Evolutionary conservation across 352 stramenopile species (phyloP).

Genomic region (Pythium brachiatum): DNA sequence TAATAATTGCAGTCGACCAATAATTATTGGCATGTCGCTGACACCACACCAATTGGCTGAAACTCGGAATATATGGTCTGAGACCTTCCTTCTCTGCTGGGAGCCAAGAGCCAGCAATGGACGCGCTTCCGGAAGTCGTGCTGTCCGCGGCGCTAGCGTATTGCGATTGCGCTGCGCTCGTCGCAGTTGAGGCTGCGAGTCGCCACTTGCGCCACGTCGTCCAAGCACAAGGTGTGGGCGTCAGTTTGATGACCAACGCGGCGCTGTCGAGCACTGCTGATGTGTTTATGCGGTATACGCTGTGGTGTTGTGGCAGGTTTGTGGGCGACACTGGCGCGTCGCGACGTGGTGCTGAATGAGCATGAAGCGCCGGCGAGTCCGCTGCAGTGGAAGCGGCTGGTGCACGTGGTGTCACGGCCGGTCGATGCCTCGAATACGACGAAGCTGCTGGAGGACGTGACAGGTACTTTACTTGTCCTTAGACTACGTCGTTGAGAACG

Average conservation of each 20-base stretch:
- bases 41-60: no score
- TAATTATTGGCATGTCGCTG: no score
- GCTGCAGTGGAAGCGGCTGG: not conserved
- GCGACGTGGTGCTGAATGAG: not conserved
- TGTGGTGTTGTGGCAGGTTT: not conserved
- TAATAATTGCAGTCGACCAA: no score
- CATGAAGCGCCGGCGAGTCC: not conserved
- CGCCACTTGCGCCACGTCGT: not conserved
- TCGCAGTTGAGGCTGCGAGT: conserved; percentile 1
- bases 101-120: not conserved
- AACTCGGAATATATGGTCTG: no score
- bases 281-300: no score
- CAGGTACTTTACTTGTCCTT: no score
- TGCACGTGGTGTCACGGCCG: conserved; percentile 5
- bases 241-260: no score
- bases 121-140: conserved; percentile 5
- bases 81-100: no score
- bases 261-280: no score
- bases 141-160: not conserved
- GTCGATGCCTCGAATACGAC: not conserved
- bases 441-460: not conserved
- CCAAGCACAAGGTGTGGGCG: not conserved
- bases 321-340: not conserved
- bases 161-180: not conserved
- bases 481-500: no score